Evolutionary conservation across 1,284 basidiomycete species (phyloP), one percentile per base, ranked within the genome.

Genomic region (Papiliotrema nemorosa): DNA sequence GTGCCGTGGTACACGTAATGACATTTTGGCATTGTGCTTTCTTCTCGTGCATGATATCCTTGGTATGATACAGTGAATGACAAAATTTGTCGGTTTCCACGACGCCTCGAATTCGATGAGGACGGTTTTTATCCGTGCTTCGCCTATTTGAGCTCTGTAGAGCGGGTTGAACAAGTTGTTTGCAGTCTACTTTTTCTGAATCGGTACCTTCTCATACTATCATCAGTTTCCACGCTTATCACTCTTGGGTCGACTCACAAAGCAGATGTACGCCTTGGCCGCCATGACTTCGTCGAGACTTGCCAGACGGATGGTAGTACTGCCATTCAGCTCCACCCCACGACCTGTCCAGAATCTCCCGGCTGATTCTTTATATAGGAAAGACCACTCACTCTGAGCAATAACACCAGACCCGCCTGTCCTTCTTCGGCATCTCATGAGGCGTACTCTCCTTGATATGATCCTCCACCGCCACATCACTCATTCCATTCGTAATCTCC

Each of bases 231-330:
- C 24, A 6, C 7, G 16, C 9, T 9, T 1, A 12, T 18, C 1
- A 18, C 33, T 1, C 29, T 7, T 0, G 24, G 7, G 20, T 2
- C 24, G 5, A 73, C 68, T 65, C 50, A 73, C 73, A 54, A 74
- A 75, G 51, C 68, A 73, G 53, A 96, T 81, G 72, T 96, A 97
- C 21, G 91, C 91, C 69, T 88, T 92, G 50, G 86, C 84, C 67
- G 85, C 85, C 60, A 94, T 77, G 6, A 94, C 92, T 69, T 96
- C 92, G 37, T 91, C 88, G 38, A 93, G 74, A 38, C 84, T 83
- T 3, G 87, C 84, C 26, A 88, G 76, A 41, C 86, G 79, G 10
- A 97, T 89, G 41, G 82, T 75, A 2, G 87, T 89, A 68, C 69
- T 69, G 43, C 36, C 16, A 41, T 37, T 29, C 52, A 39, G 22